Conservation (phyloP, 2,329 filamentous ascomycete genomes). For the Stenocarpella maydis region DNA sequence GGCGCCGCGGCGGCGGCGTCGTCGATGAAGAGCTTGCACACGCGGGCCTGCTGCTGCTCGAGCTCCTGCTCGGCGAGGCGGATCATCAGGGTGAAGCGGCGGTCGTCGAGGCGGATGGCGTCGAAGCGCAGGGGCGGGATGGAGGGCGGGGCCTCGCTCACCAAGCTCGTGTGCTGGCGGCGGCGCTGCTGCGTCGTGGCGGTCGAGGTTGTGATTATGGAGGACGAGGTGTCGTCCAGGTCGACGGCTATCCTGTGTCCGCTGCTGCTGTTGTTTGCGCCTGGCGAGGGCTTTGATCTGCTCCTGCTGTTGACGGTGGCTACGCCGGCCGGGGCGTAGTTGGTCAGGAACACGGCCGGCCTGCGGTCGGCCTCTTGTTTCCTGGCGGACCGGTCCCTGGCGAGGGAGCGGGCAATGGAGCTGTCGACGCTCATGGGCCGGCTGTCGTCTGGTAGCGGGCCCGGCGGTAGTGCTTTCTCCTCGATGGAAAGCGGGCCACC, state of each 20-base stretch:
- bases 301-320: not conserved
- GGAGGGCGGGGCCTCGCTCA: not conserved
- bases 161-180: conserved; percentile 15
- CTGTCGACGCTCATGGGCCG: not conserved
- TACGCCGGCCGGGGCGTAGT: not conserved
- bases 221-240: not conserved
- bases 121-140: conserved; percentile 19
- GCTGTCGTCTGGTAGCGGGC: not conserved
- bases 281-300: not conserved
- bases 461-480: not conserved
- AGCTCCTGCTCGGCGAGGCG: conserved; percentile 30
- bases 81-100: conserved; percentile 21
- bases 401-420: not conserved
- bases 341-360: not conserved
- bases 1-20: not conserved
- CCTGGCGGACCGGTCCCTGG: not conserved
- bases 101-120: conserved; percentile 2
- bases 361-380: not conserved
- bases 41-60: conserved; percentile 12
- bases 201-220: conserved; percentile 11
- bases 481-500: not conserved
- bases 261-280: not conserved
- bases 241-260: not conserved
- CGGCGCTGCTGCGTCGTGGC: too few species aligned
- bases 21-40: not conserved